Conservation (phyloP, 768 basidiomycete genomes). For the Pholiota microspora region DNA sequence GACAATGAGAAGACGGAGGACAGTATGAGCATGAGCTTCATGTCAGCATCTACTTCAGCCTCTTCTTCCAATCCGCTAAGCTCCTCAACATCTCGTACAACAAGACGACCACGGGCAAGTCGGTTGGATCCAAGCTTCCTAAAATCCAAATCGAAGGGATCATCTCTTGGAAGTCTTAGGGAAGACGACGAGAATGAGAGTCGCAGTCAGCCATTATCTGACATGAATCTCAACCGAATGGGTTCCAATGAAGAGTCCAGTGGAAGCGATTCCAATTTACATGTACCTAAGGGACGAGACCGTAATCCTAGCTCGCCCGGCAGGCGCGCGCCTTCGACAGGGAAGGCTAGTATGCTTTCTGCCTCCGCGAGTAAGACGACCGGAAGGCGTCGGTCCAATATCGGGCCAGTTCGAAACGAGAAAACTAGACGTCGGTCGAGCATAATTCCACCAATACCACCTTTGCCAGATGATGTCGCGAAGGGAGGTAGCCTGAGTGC, state of each 20-base stretch:
- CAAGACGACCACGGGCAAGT: slow-evolving; percentile 57
- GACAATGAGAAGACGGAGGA: no score
- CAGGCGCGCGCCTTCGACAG: slow-evolving; percentile 51
- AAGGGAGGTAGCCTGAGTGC: slow-evolving; percentile 24
- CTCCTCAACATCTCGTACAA: slow-evolving; percentile 19
- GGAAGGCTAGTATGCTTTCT: slow-evolving; percentile 27
- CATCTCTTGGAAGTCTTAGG: slow-evolving; percentile 54
- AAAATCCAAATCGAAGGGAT: slow-evolving; percentile 46
- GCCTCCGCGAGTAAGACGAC: slow-evolving; percentile 24
- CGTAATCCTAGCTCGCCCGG: slow-evolving; percentile 40
- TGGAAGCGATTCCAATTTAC: slow-evolving; percentile 28
- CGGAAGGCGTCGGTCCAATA: slow-evolving; percentile 56
- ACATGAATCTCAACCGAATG: slow-evolving; percentile 62
- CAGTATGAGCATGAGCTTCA: no score
- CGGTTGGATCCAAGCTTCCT: slow-evolving; percentile 72
- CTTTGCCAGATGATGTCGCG: slow-evolving; percentile 35
- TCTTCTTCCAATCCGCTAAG: no score
- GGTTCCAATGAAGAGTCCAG: slow-evolving; percentile 30
- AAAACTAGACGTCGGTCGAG: slow-evolving; percentile 76
- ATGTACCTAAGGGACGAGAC: slow-evolving; percentile 39
- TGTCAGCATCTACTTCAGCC: no score
- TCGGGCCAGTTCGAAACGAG: slow-evolving; percentile 74
- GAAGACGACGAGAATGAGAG: slow-evolving; percentile 67
- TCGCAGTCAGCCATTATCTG: slow-evolving; percentile 49
- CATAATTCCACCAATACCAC: slow-evolving; percentile 69